These are phyloP conservation scores for Candida succiphila DNA, from an alignment of 805 yeast genomes.

Conservation along the genomic window DNA sequence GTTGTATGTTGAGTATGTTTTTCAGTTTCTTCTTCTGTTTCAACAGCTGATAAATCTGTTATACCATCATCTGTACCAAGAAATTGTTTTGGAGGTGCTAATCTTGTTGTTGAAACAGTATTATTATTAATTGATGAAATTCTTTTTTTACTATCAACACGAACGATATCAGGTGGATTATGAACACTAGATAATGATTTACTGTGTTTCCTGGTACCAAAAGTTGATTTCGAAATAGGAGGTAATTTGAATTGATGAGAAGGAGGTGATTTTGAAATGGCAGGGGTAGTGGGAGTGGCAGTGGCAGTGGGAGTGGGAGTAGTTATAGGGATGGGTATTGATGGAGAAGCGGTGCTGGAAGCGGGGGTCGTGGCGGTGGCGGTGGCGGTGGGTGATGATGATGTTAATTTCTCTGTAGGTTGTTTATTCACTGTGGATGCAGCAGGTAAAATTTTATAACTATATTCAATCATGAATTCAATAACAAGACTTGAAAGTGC, in stretches of 20 bases:
- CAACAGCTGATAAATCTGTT: slow-evolving; percentile 10
- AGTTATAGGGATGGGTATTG: slow-evolving; percentile 1
- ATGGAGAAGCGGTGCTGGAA: not conserved
- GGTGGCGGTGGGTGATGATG: not conserved
- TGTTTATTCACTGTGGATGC: slow-evolving; percentile 11
- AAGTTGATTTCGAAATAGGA: slow-evolving; percentile 8
- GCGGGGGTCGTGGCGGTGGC: not conserved
- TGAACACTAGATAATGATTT: slow-evolving; percentile 37
- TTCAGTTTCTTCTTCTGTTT: slow-evolving; percentile 13
- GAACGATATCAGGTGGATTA: slow-evolving; percentile 28
- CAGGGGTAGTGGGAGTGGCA: not conserved
- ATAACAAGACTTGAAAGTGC: slow-evolving; percentile 78
- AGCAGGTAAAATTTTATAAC: slow-evolving; percentile 63
- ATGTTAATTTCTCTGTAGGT: not conserved
- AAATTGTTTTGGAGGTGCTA: no score
- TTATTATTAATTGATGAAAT: no score
- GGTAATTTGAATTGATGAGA: slow-evolving; percentile 4
- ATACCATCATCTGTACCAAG: slow-evolving; percentile 9
- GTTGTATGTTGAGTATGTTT: no score
- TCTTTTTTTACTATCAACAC: slow-evolving; percentile 12
- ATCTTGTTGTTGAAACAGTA: no score
- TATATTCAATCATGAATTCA: slow-evolving; percentile 81
- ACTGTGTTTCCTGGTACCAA: slow-evolving; percentile 20
- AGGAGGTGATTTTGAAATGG: not conserved
- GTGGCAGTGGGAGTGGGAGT: not conserved